Evolutionary conservation across 2,329 filamentous ascomycete species (phyloP).

Genomic region (Xylaria sp.): DNA sequence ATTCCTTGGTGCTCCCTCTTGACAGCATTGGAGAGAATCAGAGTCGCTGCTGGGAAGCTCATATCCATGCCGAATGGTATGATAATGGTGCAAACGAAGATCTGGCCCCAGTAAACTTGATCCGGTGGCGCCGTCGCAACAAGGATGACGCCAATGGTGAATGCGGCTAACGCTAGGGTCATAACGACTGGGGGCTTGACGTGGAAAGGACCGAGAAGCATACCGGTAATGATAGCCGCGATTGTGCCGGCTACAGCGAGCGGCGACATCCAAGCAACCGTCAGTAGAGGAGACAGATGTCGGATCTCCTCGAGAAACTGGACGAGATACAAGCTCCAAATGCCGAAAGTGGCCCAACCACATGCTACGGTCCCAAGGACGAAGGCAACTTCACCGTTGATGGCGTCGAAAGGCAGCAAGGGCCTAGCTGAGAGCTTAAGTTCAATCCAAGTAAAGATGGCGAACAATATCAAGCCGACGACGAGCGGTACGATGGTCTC

Average conservation of each 20-base stretch:
- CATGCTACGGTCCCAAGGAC: slow-evolving; percentile 60
- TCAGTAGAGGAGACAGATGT: slow-evolving; percentile 49
- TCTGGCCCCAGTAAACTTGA: slow-evolving; percentile 65
- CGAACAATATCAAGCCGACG: slow-evolving; percentile 61
- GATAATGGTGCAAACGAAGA: slow-evolving; percentile 60
- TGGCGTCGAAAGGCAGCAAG: slow-evolving; percentile 62
- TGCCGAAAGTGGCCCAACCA: slow-evolving; percentile 59
- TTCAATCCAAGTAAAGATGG: slow-evolving; percentile 64
- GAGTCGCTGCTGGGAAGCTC: slow-evolving; percentile 64
- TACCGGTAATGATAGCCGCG: slow-evolving; percentile 46
- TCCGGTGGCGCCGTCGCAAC: slow-evolving; percentile 54
- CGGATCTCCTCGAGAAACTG: slow-evolving; percentile 54
- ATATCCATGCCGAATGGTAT: slow-evolving; percentile 67
- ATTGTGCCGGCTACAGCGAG: slow-evolving; percentile 50
- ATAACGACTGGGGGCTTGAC: slow-evolving; percentile 43
- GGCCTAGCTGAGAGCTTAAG: slow-evolving; percentile 55
- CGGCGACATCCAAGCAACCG: slow-evolving; percentile 50
- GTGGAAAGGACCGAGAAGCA: slow-evolving; percentile 43
- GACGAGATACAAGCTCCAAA: slow-evolving; percentile 56
- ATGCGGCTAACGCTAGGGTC: slow-evolving; percentile 45
- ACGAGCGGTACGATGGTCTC: slow-evolving; percentile 65
- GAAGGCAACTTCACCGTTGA: slow-evolving; percentile 60
- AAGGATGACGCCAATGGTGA: slow-evolving; percentile 44
- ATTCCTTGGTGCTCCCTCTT: slow-evolving; percentile 50
- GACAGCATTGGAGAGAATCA: slow-evolving; percentile 60